Evolutionary conservation across 345 rosid species (phyloP).

Genomic region (Tarenaya hassleriana): DNA sequence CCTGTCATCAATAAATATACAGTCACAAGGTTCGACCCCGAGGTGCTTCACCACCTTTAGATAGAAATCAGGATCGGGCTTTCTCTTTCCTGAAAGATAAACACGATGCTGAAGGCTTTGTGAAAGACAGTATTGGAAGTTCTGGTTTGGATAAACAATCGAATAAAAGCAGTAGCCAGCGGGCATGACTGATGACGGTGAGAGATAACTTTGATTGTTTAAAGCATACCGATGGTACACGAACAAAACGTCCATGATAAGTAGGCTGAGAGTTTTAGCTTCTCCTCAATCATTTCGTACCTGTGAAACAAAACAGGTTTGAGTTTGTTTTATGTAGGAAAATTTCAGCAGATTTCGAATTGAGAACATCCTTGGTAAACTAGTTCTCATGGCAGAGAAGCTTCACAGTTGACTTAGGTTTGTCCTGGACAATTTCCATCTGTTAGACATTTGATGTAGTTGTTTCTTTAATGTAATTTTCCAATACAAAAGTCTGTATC

Average conservation of each 20-base stretch:
- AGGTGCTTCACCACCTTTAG: conserved; percentile 53
- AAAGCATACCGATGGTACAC: conserved; percentile 46
- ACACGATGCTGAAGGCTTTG: conserved; percentile 7
- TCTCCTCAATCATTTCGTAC: conserved; percentile 73
- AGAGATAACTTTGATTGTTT: conserved; percentile 8
- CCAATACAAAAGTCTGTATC: too few relatives aligned
- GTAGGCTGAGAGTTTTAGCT: conserved; percentile 61
- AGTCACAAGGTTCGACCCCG: conserved; percentile 58
- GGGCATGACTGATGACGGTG: conserved; percentile 3
- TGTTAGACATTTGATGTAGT: too few relatives aligned
- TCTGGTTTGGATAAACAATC: neutral
- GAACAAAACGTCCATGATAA: conserved; percentile 96
- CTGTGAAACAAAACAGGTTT: conserved; percentile 27
- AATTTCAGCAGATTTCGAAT: too few relatives aligned
- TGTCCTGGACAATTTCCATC: too few relatives aligned
- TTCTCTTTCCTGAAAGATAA: conserved; percentile 64
- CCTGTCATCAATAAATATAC: conserved; percentile 90
- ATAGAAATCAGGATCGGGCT: conserved; percentile 76
- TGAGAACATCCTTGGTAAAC: too few relatives aligned
- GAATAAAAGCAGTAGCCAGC: neutral
- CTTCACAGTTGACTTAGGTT: too few relatives aligned
- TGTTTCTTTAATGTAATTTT: too few relatives aligned
- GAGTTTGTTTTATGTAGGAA: too few relatives aligned
- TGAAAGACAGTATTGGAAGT: neutral
- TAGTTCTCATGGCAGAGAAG: too few relatives aligned